These are phyloP conservation scores for Schwanniomyces occidentalis DNA, from an alignment of 805 yeast species.

Conservation along the genomic window DNA sequence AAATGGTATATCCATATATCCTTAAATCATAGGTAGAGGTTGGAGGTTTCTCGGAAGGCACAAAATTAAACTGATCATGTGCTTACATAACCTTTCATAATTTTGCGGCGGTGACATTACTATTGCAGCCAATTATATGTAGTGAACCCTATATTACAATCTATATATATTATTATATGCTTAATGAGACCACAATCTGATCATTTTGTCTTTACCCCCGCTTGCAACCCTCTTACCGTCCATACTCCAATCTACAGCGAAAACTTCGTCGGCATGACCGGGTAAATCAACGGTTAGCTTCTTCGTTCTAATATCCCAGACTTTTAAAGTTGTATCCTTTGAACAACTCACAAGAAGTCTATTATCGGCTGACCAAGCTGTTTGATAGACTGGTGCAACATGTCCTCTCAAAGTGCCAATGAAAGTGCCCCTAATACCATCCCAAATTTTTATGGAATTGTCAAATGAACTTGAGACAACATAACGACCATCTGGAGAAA, in stretches of 20 bases:
- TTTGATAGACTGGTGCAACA: slow-evolving; percentile 96
- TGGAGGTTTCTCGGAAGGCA: too few relatives aligned
- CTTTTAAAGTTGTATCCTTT: slow-evolving; percentile 92
- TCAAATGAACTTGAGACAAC: slow-evolving; percentile 94
- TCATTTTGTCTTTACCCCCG: slow-evolving; percentile 96
- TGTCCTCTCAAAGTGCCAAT: slow-evolving; percentile 92
- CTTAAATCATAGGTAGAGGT: too few relatives aligned
- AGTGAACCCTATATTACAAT: too few relatives aligned
- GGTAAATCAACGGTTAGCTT: slow-evolving; percentile 89
- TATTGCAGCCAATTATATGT: too few relatives aligned
- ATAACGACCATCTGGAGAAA: slow-evolving; percentile 92
- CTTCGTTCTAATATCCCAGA: slow-evolving; percentile 90
- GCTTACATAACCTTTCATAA: too few relatives aligned
- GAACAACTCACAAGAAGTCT: slow-evolving; percentile 89
- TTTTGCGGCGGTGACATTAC: too few relatives aligned
- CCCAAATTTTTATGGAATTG: slow-evolving; percentile 95
- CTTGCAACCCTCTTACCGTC: slow-evolving; percentile 95
- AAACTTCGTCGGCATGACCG: slow-evolving; percentile 94
- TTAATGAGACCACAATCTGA: slow-evolving; percentile 87
- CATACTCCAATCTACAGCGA: slow-evolving; percentile 96
- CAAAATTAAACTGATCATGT: too few relatives aligned
- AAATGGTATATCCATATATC: too few relatives aligned
- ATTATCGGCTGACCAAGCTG: slow-evolving; percentile 97
- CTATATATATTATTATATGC: too few relatives aligned
- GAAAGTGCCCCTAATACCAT: slow-evolving; percentile 88